Percentiles rank a stretch among this genome's conserved stretches.
Evolutionary conservation across 1,139 yeast genomes (phyloP).

Genomic region (Hyphopichia buzzinii): DNA sequence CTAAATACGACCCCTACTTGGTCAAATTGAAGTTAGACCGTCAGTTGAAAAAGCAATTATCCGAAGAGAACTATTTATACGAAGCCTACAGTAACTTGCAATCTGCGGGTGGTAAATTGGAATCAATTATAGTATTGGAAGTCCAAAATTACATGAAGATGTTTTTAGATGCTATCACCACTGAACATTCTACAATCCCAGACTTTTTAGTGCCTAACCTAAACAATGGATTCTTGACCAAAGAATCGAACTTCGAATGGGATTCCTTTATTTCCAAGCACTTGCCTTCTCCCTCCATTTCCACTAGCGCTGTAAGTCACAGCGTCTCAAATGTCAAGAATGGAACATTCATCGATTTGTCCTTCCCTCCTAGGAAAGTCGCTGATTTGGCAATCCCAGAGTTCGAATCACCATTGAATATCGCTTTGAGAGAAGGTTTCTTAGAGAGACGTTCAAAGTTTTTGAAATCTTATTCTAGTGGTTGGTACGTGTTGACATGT

Average conservation of each 20-base stretch:
- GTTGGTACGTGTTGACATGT: conserved; percentile 90
- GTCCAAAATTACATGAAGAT: conserved; percentile 75
- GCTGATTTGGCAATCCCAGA: conserved; percentile 64
- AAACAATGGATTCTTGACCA: conserved; percentile 70
- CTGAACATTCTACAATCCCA: conserved; percentile 67
- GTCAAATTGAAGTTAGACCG: conserved; percentile 69
- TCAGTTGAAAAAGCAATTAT: conserved; percentile 72
- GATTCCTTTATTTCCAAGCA: conserved; percentile 75
- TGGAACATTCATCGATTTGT: conserved; percentile 73
- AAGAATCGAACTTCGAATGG: conserved; percentile 87
- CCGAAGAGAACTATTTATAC: conserved; percentile 81
- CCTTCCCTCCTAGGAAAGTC: conserved; percentile 64
- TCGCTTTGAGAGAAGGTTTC: conserved; percentile 73
- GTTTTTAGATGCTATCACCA: conserved; percentile 66
- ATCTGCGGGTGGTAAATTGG: conserved; percentile 84
- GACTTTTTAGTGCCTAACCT: conserved; percentile 65
- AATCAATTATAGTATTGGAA: conserved; percentile 82
- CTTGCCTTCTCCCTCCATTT: conserved; percentile 37
- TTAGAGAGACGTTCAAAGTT: conserved; percentile 90
- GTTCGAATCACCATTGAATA: conserved; percentile 68
- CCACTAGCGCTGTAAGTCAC: conserved; percentile 31
- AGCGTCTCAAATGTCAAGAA: conserved; percentile 22
- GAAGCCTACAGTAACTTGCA: conserved; percentile 89
- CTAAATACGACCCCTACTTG: conserved; percentile 77
- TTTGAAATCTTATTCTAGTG: conserved; percentile 82